phyloP scores from a whole-genome alignment of 495 filamentous ascomycete species.

The Aspergillus panamensis region DNA sequence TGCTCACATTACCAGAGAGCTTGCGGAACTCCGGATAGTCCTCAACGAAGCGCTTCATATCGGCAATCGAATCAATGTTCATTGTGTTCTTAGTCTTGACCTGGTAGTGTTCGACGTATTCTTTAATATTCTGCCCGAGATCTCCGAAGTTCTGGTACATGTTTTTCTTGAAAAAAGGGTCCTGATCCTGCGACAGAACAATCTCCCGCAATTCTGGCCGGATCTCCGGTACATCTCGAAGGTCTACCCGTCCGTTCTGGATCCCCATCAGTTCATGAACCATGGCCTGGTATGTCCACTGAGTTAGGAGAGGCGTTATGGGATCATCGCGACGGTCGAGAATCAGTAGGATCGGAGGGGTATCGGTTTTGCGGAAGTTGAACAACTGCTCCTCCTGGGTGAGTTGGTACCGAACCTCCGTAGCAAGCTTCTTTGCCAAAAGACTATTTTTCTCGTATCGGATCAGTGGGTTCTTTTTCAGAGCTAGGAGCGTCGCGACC shows the following conservation, averaged over 20 bases:
- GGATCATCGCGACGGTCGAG: constrained; percentile 93
- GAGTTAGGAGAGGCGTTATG: constrained; percentile 89
- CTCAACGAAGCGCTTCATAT: constrained; percentile 99
- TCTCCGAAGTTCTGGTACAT: constrained; percentile 99
- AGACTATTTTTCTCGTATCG: constrained; percentile 91
- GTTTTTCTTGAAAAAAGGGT: constrained; percentile 99
- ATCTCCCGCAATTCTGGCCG: constrained; percentile 91
- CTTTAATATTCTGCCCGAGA: constrained; percentile 94
- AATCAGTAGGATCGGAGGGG: constrained; percentile 86
- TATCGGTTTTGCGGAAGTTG: constrained; percentile 93
- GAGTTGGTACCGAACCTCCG: constrained; percentile 85
- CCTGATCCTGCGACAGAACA: constrained; percentile 93
- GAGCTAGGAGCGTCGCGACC: constrained; percentile 72
- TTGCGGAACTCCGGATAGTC: constrained; percentile 97
- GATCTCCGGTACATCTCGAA: constrained; percentile 83
- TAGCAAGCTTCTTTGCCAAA: constrained; percentile 86
- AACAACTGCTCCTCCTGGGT: constrained; percentile 97
- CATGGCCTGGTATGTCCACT: constrained; percentile 99
- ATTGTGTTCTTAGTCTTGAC: constrained; percentile 87
- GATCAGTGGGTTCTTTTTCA: constrained; percentile 96
- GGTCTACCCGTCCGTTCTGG: constrained; percentile 83
- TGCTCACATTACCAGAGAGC: constrained; percentile 95
- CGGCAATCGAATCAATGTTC: constrained; percentile 92
- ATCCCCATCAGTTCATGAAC: constrained; percentile 95
- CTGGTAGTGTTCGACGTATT: constrained; percentile 97